phyloP scores from a whole-genome alignment of 352 stramenopile species.

The Lagenidium sp. region DNA sequence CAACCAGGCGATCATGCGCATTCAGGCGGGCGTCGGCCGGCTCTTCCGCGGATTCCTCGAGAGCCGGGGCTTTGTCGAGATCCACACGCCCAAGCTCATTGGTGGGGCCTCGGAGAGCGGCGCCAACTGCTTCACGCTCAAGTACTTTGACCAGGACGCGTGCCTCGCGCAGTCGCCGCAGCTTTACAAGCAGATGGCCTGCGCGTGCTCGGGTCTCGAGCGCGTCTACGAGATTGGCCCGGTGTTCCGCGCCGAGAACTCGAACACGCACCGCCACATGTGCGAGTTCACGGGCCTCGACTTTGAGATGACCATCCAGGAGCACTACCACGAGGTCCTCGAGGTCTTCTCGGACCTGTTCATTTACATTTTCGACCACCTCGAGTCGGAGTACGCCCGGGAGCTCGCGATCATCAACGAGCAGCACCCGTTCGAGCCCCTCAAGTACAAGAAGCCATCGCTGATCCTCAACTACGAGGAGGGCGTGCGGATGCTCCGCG shows the following conservation, averaged over 20 bases:
- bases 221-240: slow-evolving; percentile 98
- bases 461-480: slow-evolving; percentile 93
- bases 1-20: slow-evolving; percentile 98
- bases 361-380: slow-evolving; percentile 98
- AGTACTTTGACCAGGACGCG: slow-evolving; percentile 98
- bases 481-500: slow-evolving; percentile 90
- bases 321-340: slow-evolving; percentile 99
- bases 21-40: slow-evolving; percentile 94
- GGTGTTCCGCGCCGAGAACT: slow-evolving; percentile 99
- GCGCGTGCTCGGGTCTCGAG: slow-evolving; percentile 96
- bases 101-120: slow-evolving; percentile 96
- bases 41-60: slow-evolving; percentile 97
- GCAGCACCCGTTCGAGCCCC: slow-evolving; percentile 96
- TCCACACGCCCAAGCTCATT: slow-evolving; percentile 99
- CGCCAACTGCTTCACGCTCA: slow-evolving; percentile 96
- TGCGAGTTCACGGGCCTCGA: slow-evolving; percentile 99
- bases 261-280: slow-evolving; percentile 98
- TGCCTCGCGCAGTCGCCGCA: slow-evolving; percentile 97
- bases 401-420: slow-evolving; percentile 95
- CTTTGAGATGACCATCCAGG: slow-evolving; percentile 99
- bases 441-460: slow-evolving; percentile 94
- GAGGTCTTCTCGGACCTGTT: slow-evolving; percentile 98
- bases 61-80: slow-evolving; percentile 95
- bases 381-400: slow-evolving; percentile 90
- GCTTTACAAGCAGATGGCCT: slow-evolving; percentile 99